Base-by-base conservation (phyloP, 1,284 basidiomycete genomes). In the Irpex sp. region DNA sequence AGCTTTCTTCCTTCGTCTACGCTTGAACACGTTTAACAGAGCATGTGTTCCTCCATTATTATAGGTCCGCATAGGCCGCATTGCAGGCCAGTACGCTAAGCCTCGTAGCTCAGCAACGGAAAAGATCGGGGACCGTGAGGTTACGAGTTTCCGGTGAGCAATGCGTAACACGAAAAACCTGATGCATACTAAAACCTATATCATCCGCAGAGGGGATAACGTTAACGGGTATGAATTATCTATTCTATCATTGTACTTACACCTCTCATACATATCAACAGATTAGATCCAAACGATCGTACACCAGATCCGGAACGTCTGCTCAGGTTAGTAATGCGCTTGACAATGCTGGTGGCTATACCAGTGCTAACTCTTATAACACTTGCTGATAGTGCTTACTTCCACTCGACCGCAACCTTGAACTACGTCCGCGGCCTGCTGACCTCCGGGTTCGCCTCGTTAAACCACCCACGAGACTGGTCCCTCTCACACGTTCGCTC, bases 1-100 rank as follows among this genome's bases (percentile, higher is more conserved):
- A 7, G 15, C 10, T 65, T 7, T 6, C 56, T 32, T 20, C 62
- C 18, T n/a, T 27, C 24, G 22, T 7, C 4, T 11, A 6, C 27
- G 1, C 4, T 43, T 45, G 15, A 42, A 20, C 54, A 65, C 43
- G 10, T 22, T 10, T 11, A 60, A 22, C 62, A 42, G 71, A 24
- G 64, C 56, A n/a, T 27, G 22, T 20, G 18, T 60, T 13, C 20
- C 18, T n/a, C 49, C 49, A 9, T 54, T n/a, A 62, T 59, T 11
- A 38, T 4, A 94, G 92, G 87, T 98, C 60, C 92, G 97, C 15
- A 92, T 98, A 73, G 96, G 96, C 6, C 90, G 97, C 38, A 98
- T 98, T 76, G 97, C 97, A 0, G 97, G 97, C 0, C 98, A 99
- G 82, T 99, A 99, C 77, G 98, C 97, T 43, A 99, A 99, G 82